These are phyloP conservation scores for Raffaelea deltoideospora DNA, from an alignment of 2,329 filamentous ascomycete genomes.

Conservation along the genomic window DNA sequence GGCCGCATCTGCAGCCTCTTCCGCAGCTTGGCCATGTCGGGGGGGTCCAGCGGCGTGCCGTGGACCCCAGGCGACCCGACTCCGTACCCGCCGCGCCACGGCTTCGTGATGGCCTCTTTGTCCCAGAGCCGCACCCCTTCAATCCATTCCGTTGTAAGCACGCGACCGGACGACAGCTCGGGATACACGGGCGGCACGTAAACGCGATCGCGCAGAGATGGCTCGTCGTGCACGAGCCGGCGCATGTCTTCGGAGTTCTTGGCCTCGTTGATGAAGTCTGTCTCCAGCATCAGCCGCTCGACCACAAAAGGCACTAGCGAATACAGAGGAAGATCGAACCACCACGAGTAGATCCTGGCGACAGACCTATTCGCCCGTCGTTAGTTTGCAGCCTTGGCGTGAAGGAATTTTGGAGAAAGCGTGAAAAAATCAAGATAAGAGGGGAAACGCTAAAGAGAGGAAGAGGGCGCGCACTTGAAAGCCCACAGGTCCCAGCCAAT, in stretches of 20 bases:
- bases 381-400: too few relatives aligned
- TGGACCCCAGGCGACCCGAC: conserved; percentile 65
- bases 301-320: conserved; percentile 83
- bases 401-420: too few relatives aligned
- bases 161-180: conserved; percentile 65
- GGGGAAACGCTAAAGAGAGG: neutral
- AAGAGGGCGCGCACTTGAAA: conserved; percentile 49
- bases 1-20: conserved; percentile 34
- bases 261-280: conserved; percentile 87
- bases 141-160: conserved; percentile 96
- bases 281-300: conserved; percentile 83
- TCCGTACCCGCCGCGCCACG: conserved; percentile 66
- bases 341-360: conserved; percentile 65
- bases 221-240: conserved; percentile 57
- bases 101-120: conserved; percentile 60
- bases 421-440: too few relatives aligned
- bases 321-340: conserved; percentile 89
- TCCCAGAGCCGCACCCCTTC: conserved; percentile 91
- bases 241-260: conserved; percentile 78
- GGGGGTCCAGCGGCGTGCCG: conserved; percentile 42
- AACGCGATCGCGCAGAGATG: conserved; percentile 60
- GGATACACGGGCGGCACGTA: conserved; percentile 78
- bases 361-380: too few relatives aligned
- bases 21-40: conserved; percentile 31
- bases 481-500: conserved; percentile 92